Evolutionary conservation across 2,329 filamentous ascomycete genomes (phyloP).

Genomic region (Aspergillus tamarii): DNA sequence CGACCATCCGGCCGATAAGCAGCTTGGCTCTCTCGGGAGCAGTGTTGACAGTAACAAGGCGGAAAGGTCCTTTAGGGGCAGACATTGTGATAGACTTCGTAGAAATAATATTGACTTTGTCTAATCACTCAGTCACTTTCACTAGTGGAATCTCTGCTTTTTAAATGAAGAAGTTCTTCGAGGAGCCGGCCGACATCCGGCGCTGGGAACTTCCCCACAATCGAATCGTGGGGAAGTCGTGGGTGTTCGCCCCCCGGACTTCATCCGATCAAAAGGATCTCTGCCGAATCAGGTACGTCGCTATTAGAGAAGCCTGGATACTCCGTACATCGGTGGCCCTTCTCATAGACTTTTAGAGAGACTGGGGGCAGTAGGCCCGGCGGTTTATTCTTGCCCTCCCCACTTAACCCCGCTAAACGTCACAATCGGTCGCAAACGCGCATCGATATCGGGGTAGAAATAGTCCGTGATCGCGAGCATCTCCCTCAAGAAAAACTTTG

Average conservation of each 20-base stretch:
- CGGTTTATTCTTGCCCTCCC: constrained; percentile 18
- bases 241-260: constrained; percentile 8
- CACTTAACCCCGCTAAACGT: constrained; percentile 17
- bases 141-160: neutral
- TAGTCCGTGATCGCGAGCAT: constrained; percentile 20
- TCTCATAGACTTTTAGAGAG: neutral
- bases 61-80: constrained; percentile 60
- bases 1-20: constrained; percentile 63
- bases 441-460: constrained; percentile 27
- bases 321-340: neutral
- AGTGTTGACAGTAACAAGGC: constrained; percentile 69
- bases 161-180: neutral
- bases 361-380: constrained; percentile 3
- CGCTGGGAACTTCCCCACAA: constrained; percentile 23
- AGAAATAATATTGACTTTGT: neutral
- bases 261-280: constrained; percentile 21
- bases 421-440: neutral
- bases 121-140: neutral
- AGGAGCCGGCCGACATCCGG: neutral
- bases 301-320: neutral
- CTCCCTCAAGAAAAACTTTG: neutral
- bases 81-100: constrained; percentile 26
- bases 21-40: constrained; percentile 66
- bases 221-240: constrained; percentile 18
- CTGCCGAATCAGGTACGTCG: constrained; percentile 5